Evolutionary conservation across 352 stramenopile genomes (phyloP).

Genomic region (Pythium coloratum): DNA sequence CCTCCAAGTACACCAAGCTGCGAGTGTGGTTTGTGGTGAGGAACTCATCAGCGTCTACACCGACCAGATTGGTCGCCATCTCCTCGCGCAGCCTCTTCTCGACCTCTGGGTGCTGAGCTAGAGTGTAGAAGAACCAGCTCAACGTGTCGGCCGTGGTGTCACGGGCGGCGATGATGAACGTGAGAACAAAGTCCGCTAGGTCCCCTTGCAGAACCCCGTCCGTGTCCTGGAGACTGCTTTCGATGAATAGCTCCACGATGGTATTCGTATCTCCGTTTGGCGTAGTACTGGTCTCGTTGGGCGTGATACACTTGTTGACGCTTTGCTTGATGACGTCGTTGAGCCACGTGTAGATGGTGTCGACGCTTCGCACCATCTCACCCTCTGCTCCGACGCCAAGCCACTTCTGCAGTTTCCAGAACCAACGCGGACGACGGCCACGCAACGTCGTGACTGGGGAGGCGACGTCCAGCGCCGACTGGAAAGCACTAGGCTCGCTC

Average conservation of each 20-base stretch:
- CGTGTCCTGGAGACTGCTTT: constrained; percentile 11
- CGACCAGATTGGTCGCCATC: constrained; percentile 24
- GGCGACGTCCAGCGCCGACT: constrained; percentile 36
- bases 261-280: constrained; percentile 14
- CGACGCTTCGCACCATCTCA: constrained; percentile 27
- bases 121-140: constrained; percentile 66
- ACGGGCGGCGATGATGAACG: constrained; percentile 63
- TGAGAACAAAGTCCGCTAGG: constrained; percentile 66
- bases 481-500: constrained; percentile 40
- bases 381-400: constrained; percentile 43
- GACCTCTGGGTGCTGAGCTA: constrained; percentile 59
- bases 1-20: constrained; percentile 36
- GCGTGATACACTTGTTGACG: constrained; percentile 1
- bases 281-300: neutral
- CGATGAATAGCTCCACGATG: constrained; percentile 19
- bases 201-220: constrained; percentile 39
- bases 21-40: constrained; percentile 20
- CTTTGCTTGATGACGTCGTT: constrained; percentile 38
- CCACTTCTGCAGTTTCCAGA: constrained; percentile 61
- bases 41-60: neutral
- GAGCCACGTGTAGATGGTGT: constrained; percentile 41
- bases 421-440: constrained; percentile 42
- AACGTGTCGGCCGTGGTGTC: constrained; percentile 74
- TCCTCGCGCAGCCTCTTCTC: constrained; percentile 39
- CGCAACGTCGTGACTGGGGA: constrained; percentile 38